Evolutionary conservation across 2,329 filamentous ascomycete genomes (phyloP).

Genomic region (Purpureocillium takamizusanense): DNA sequence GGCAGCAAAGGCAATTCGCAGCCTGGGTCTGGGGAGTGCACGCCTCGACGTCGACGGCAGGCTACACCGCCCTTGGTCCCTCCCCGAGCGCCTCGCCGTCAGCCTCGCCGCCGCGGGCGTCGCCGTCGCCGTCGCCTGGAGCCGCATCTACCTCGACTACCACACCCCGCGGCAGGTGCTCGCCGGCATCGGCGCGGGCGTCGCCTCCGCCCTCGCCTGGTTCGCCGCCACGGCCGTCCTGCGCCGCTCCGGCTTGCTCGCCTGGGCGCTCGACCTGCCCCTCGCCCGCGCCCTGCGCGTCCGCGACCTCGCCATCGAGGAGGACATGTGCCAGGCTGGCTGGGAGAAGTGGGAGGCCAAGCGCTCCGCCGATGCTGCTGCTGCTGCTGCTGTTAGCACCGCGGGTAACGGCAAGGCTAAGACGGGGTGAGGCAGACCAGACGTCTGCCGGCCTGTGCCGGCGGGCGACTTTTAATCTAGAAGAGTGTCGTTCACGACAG

Average conservation of each 20-base stretch:
- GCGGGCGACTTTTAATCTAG: no score
- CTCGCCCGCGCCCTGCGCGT: slow-evolving; percentile 59
- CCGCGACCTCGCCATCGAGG: slow-evolving; percentile 75
- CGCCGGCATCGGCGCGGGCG: slow-evolving; percentile 66
- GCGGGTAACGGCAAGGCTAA: slow-evolving; percentile 19
- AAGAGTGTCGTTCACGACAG: no score
- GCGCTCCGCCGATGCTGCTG: slow-evolving; percentile 25
- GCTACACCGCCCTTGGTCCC: slow-evolving; percentile 41
- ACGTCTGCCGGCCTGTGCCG: no score
- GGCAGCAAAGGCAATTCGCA: no score
- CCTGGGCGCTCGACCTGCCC: slow-evolving; percentile 61
- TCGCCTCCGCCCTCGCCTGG: slow-evolving; percentile 66
- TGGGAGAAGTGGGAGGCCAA: slow-evolving; percentile 82
- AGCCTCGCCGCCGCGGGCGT: slow-evolving; percentile 48
- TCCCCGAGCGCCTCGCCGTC: slow-evolving; percentile 48
- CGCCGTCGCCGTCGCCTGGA: slow-evolving; percentile 65
- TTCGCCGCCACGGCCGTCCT: slow-evolving; percentile 62
- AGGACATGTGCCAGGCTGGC: slow-evolving; percentile 83
- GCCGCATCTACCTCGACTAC: slow-evolving; percentile 84
- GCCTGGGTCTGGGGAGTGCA: no score
- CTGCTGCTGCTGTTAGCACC: slow-evolving; percentile 1
- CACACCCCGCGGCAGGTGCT: slow-evolving; percentile 83
- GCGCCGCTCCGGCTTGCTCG: slow-evolving; percentile 59
- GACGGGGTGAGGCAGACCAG: slow-evolving; percentile 11
- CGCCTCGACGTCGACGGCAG: no score